Base-by-base conservation (phyloP, 2,329 filamentous ascomycete genomes). In the Diaporthe nobilis region DNA sequence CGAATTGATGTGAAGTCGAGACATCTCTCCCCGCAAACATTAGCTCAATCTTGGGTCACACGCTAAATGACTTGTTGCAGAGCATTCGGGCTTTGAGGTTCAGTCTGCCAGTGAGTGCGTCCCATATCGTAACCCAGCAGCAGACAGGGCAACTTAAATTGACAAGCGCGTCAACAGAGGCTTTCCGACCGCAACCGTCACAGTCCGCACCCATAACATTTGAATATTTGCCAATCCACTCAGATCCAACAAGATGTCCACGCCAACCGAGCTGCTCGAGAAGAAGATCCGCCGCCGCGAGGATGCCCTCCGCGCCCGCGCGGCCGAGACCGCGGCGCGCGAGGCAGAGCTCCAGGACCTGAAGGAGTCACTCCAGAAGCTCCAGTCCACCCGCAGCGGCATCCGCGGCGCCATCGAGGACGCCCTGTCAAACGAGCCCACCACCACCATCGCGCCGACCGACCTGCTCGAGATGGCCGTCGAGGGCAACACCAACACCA, bases 191-290 rank as follows among this genome's bases (percentile, higher is more conserved):
- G n/a, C 55, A 61, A n/a, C 7, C 2, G 12, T 39, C 17, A 0
- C 60, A 2, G 6, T 28, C 10, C 25, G 17, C 47, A 15, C 25
- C 2, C 2, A 49, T 34, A 2, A 5, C 4, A 12, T 1, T 44
- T 17, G 1, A 4, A 17, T 1, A 10, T 0, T 13, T 49, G 7
- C 2, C 15, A 13, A 22, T 8, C 8, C 25, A 5, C 3, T 1
- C 28, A 17, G 2, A 15, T 9, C 4, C 39, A 10, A 12, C 28
- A 51, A 20, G 25, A 72, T 61, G 55, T 13, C 28, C 2, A 39
- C 42, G 0, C 12, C 13, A 31, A 20, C 20, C 12, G 22, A 51
- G 28, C 7, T 44, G 7, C 15, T 42, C 1, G 22, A 51, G 42
- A 44, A 44, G 67, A 28, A 28, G 22, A 68, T 68, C 47, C 12